A percentile compares a stretch with the other conserved stretches of the same genome.
Evolutionary conservation across 2,329 filamentous ascomycete genomes (phyloP).

Genomic region (Juglanconis sp.): DNA sequence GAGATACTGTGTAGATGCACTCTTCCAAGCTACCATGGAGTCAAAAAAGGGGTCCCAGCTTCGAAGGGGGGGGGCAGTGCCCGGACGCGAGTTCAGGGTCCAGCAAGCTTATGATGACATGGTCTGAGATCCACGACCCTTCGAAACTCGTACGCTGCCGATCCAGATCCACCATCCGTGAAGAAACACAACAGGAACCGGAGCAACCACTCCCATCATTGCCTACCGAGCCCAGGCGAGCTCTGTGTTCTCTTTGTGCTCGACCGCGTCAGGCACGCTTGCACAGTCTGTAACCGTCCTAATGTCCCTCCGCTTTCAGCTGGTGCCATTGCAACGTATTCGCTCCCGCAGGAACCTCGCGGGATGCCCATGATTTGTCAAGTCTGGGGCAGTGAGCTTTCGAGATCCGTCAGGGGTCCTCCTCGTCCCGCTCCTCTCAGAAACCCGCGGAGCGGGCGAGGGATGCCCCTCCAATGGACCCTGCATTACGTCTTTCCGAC

Average conservation of each 20-base stretch:
- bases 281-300: conserved; percentile 15
- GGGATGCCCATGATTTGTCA: conserved; percentile 7
- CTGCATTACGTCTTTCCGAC: conserved; percentile 1
- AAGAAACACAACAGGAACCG: conserved; percentile 7
- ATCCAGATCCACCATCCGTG: not conserved
- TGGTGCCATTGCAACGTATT: not conserved
- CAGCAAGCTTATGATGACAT: conserved; percentile 11
- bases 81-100: not conserved
- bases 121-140: conserved; percentile 1
- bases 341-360: not conserved
- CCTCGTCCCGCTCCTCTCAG: not conserved
- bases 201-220: conserved; percentile 3
- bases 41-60: not conserved
- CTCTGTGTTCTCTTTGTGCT: conserved; percentile 6
- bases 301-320: conserved; percentile 4
- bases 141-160: conserved; percentile 13
- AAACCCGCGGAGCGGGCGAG: not conserved
- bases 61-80: not conserved
- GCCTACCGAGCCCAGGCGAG: conserved; percentile 8
- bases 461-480: not conserved
- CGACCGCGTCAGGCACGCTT: conserved; percentile 15
- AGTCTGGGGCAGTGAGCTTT: conserved; percentile 1
- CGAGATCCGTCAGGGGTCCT: conserved; percentile 6
- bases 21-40: too few relatives aligned
- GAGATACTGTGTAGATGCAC: not conserved